phyloP scores from a whole-genome alignment of 2,329 filamentous ascomycete genomes.

The Neoarthrinium moseri region DNA sequence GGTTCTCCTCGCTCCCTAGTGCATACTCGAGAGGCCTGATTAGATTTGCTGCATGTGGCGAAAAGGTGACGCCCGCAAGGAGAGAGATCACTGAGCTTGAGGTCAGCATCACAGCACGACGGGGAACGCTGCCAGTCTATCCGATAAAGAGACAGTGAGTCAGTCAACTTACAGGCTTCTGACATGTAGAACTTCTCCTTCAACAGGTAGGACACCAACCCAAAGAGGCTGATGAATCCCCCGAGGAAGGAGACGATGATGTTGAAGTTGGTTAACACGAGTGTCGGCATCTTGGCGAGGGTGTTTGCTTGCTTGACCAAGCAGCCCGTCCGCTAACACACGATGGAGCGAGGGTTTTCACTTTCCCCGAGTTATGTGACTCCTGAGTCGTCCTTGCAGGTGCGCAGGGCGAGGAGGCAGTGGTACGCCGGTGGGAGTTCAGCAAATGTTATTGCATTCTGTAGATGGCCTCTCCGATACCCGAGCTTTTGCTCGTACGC shows the following conservation, averaged over 20 bases:
- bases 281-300: constrained; percentile 39
- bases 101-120: constrained; percentile 4
- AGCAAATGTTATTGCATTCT: constrained; percentile 46
- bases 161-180: constrained; percentile 69
- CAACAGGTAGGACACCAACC: constrained; percentile 81
- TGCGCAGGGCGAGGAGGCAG: constrained; percentile 27
- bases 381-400: constrained; percentile 35
- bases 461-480: constrained; percentile 9
- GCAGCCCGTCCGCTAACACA: too few species aligned
- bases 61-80: constrained; percentile 74
- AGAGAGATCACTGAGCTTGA: constrained; percentile 73
- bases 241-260: constrained; percentile 78
- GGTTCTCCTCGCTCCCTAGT: constrained; percentile 46
- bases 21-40: constrained; percentile 77
- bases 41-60: constrained; percentile 73
- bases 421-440: constrained; percentile 22
- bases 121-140: too few species aligned
- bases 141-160: too few species aligned
- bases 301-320: constrained; percentile 1
- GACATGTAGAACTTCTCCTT: constrained; percentile 92
- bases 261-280: constrained; percentile 76
- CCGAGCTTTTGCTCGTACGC: neutral
- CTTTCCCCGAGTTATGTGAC: constrained; percentile 13
- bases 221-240: constrained; percentile 88
- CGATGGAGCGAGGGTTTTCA: too few species aligned